Percentiles rank a stretch among this genome's conserved stretches.
Conservation (phyloP, 1,284 basidiomycete genomes). For the Irpex rosettiformis region DNA sequence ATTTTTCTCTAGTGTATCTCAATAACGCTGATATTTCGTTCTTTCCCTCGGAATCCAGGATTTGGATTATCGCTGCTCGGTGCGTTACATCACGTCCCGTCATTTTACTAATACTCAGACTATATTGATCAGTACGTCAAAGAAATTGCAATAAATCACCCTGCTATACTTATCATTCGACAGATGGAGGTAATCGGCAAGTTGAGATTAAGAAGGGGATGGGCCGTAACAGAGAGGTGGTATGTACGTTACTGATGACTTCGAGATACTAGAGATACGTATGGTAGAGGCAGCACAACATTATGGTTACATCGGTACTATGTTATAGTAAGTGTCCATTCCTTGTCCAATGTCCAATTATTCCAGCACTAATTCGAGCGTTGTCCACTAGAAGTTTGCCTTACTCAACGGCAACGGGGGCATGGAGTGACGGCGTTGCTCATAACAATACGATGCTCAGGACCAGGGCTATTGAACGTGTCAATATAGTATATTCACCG, state of each 20-base stretch:
- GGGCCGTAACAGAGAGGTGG: neutral
- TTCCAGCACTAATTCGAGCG: neutral
- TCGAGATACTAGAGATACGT: neutral
- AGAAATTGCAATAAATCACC: too few species aligned
- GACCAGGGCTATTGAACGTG: constrained; percentile 9
- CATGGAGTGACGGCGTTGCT: neutral
- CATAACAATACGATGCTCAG: constrained; percentile 10
- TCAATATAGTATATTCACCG: neutral
- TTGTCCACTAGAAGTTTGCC: neutral
- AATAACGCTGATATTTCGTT: too few species aligned
- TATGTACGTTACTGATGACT: neutral
- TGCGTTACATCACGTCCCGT: too few species aligned
- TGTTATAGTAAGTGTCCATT: neutral
- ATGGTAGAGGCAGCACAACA: neutral
- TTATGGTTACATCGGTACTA: neutral
- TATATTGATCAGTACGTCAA: too few species aligned
- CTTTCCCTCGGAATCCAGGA: too few species aligned
- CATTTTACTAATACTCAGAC: too few species aligned
- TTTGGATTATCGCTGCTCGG: too few species aligned
- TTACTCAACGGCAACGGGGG: neutral
- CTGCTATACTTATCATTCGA: too few species aligned
- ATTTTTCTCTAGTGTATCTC: too few species aligned
- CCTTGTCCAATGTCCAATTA: neutral
- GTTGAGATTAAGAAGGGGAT: neutral
- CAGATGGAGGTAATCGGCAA: too few species aligned